A percentile compares a stretch with the other conserved stretches of the same genome.
Evolutionary conservation across 495 filamentous ascomycete genomes (phyloP).

Genomic region (Trichodelitschia bisporula): DNA sequence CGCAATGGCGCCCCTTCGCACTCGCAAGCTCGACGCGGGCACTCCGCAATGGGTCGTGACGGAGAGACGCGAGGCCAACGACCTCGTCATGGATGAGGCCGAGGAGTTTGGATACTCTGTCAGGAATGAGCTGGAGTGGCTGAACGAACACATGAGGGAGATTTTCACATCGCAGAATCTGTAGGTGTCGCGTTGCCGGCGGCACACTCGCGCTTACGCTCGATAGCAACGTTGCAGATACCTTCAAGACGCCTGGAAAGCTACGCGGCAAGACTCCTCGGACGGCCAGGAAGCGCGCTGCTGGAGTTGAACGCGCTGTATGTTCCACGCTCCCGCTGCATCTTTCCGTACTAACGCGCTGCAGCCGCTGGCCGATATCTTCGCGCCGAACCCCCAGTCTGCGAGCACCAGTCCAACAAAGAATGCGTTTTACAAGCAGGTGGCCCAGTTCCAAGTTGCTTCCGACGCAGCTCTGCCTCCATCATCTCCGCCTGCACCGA

Average conservation of each 20-base stretch:
- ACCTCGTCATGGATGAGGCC: conserved; percentile 43
- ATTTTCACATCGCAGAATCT: conserved; percentile 70
- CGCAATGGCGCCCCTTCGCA: conserved; percentile 12
- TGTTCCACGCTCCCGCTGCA: conserved; percentile 8
- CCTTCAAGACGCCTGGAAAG: conserved; percentile 92
- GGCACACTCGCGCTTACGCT: conserved; percentile 15
- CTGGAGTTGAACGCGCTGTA: conserved; percentile 43
- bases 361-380: conserved; percentile 68
- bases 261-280: conserved; percentile 82
- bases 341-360: conserved; percentile 4
- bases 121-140: conserved; percentile 78
- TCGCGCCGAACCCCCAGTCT: conserved; percentile 25
- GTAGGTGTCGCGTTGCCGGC: conserved; percentile 25
- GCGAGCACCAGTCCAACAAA: conserved; percentile 4
- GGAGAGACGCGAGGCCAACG: conserved; percentile 37
- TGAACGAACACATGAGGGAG: conserved; percentile 92
- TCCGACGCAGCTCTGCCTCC: conserved; percentile 3
- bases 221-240: conserved; percentile 57
- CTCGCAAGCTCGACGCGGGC: conserved; percentile 26
- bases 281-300: conserved; percentile 45
- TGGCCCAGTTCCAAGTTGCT: conserved; percentile 11
- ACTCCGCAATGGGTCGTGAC: conserved; percentile 41
- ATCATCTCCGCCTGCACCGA: not conserved
- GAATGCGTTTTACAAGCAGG: conserved; percentile 4
- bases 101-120: conserved; percentile 78